phyloP scores from a whole-genome alignment of 805 yeast species.

The Crinitomyces ghanaensis region DNA sequence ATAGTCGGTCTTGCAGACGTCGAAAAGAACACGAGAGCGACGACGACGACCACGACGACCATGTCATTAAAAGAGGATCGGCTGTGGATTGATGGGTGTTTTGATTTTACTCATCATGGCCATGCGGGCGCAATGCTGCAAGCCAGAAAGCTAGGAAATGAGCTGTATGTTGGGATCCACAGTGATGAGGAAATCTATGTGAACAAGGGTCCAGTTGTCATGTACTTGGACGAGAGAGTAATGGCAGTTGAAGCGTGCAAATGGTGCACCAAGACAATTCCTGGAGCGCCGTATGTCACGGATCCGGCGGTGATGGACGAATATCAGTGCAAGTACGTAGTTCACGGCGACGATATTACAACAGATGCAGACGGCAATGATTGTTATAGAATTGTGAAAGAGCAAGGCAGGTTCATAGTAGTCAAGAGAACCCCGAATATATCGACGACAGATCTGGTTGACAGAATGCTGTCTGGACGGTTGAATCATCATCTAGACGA shows the following conservation, averaged over 20 bases:
- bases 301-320: slow-evolving; percentile 67
- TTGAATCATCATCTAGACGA: slow-evolving; percentile 44
- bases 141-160: slow-evolving; percentile 73
- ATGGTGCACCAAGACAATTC: slow-evolving; percentile 68
- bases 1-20: too few species aligned
- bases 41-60: too few species aligned
- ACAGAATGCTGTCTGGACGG: slow-evolving; percentile 61
- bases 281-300: slow-evolving; percentile 88
- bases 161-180: slow-evolving; percentile 79
- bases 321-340: slow-evolving; percentile 77
- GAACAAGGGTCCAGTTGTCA: slow-evolving; percentile 92
- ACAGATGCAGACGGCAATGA: slow-evolving; percentile 94
- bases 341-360: slow-evolving; percentile 96
- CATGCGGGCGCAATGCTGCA: slow-evolving; percentile 96
- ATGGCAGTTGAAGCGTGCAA: slow-evolving; percentile 83
- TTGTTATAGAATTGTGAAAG: slow-evolving; percentile 76
- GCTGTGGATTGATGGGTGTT: slow-evolving; percentile 97
- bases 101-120: slow-evolving; percentile 90
- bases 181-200: slow-evolving; percentile 72
- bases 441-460: slow-evolving; percentile 89
- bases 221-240: slow-evolving; percentile 68
- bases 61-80: too few species aligned
- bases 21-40: too few species aligned
- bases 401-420: slow-evolving; percentile 74
- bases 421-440: slow-evolving; percentile 92